A percentile compares a stretch with the other conserved stretches of the same genome.
phyloP scores from a whole-genome alignment of 164 flowering plant species.

The Houttuynia cordata region DNA sequence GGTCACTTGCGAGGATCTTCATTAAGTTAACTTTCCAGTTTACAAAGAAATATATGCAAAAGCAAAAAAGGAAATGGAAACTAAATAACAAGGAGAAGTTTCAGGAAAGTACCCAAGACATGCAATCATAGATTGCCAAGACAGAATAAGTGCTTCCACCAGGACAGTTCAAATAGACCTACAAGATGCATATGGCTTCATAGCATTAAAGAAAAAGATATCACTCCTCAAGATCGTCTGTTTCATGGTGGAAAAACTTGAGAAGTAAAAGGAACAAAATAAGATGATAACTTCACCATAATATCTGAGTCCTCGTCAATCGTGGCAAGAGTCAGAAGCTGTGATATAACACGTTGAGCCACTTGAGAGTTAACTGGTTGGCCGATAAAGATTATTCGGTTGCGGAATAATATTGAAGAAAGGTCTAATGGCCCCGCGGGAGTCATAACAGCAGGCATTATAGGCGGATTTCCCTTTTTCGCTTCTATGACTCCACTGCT shows the following conservation, averaged over 20 bases:
- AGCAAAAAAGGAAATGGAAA: background rate
- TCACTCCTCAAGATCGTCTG: background rate
- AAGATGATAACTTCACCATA: slow-evolving; percentile 31
- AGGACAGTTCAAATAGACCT: slow-evolving; percentile 86
- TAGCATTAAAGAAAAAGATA: background rate
- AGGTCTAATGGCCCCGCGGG: slow-evolving; percentile 90
- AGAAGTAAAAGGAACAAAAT: background rate
- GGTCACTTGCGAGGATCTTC: too few relatives aligned
- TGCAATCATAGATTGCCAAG: slow-evolving; percentile 91
- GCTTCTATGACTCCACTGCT: slow-evolving; percentile 43
- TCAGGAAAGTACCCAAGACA: slow-evolving; percentile 83
- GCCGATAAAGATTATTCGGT: slow-evolving; percentile 86
- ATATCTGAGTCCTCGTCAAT: slow-evolving; percentile 89
- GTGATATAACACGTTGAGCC: slow-evolving; percentile 92
- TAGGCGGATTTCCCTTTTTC: slow-evolving; percentile 55
- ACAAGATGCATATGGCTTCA: too few relatives aligned
- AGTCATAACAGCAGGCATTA: slow-evolving; percentile 92
- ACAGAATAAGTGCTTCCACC: slow-evolving; percentile 94
- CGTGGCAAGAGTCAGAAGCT: slow-evolving; percentile 85
- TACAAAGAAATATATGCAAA: background rate
- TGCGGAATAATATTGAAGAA: slow-evolving; percentile 70
- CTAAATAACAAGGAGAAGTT: background rate
- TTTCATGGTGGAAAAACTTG: background rate
- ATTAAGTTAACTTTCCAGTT: background rate
- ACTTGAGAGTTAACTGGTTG: slow-evolving; percentile 75